Evolutionary conservation across 1,139 yeast genomes (phyloP), one percentile per base, ranked within the genome.

Genomic region (Schizosaccharomyces versatilis): DNA sequence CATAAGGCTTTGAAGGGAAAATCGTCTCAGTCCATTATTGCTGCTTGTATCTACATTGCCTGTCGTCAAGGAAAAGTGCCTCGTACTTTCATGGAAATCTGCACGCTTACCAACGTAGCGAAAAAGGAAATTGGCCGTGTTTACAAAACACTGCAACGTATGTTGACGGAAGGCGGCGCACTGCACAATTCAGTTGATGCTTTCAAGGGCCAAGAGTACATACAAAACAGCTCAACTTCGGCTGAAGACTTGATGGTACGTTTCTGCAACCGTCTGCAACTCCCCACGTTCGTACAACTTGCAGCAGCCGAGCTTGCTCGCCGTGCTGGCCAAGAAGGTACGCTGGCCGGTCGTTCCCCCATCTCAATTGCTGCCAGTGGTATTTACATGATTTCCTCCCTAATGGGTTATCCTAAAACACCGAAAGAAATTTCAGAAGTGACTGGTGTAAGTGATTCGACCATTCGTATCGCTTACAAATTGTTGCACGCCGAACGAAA

Each of bases 351-450:
- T 63, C 78, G 96, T 62, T 85, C 96, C 1, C 98, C 98, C 39
- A 88, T 90, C 54, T 90, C 98, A 42, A 85, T 90, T 64, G 97
- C 98, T 0, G 97, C 97, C 7, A 94, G 97, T 0, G 95, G 94
- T 2, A 90, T 90, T 54, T 90, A 88, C 69, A 81, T 90, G 84
- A 86, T 96, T 3, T 83, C 93, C 6, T 71, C 84, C 14, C 71
- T 90, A 32, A 88, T 88, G 67, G 84, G 84, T 42, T 80, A 72
- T 57, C 68, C 66, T 32, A 65, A 72, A 41, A 72, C 84, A 7
- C 93, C 95, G 1, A 71, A 83, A 1, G 82, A 79, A 64, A 88
- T 90, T 57, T 84, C 95, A 7, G 95, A 86, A 62, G 84, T 84
- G 62, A 79, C 96, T n/a, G 98, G 96, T 60, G 98, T 90, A 19